Evolutionary conservation across 2,329 filamentous ascomycete species (phyloP), one percentile per base, ranked within the genome.

Genomic region (Fusarium pseudocircinatum): DNA sequence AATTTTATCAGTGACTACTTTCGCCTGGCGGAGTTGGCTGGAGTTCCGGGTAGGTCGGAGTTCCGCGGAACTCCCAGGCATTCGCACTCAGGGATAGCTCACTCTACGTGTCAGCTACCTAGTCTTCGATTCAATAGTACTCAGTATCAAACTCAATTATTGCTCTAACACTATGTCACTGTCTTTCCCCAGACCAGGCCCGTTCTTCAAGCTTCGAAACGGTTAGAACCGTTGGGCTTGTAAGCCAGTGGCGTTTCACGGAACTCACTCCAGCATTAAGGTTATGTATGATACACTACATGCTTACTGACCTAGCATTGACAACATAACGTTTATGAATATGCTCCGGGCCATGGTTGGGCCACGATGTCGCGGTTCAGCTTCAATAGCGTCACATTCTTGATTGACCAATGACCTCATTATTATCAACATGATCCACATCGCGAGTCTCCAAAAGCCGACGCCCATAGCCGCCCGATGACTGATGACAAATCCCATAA

Each of bases 31-130:
- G 39, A 54, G 53, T 32, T 44, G 53, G 24, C 20, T 63, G 72
- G 69, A 68, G 30, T 54, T 67, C 69, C 68, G 52, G 40, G 14
- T 15, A 30, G 6, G 26, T 22, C 67, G 73, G 73, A 75, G 32
- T 47, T 74, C 70, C 70, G 12, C 20, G 73, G 73, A 75, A 49
- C 61, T 72, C 60, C 63, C 30, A 26, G 54, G 43, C 7, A 39
- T 28, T 18, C 16, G 20, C 2, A 8, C 34, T 47, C 40, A 28
- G 34, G 24, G 24, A 28, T 4, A 15, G 15, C 26, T 49, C 39
- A 8, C 3, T 50, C n/a, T 15, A 4, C 6, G 16, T 5, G 9
- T 50, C 18, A 9, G 6, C 26, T 28, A 28, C 26, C 4, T 14
- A 7, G n/a, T 10, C 16, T 6, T 2, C 11, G 8, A 2, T 9